Conservation (phyloP, 202 grass and related monocot species). For the Dendrocalamus latiflorus region DNA sequence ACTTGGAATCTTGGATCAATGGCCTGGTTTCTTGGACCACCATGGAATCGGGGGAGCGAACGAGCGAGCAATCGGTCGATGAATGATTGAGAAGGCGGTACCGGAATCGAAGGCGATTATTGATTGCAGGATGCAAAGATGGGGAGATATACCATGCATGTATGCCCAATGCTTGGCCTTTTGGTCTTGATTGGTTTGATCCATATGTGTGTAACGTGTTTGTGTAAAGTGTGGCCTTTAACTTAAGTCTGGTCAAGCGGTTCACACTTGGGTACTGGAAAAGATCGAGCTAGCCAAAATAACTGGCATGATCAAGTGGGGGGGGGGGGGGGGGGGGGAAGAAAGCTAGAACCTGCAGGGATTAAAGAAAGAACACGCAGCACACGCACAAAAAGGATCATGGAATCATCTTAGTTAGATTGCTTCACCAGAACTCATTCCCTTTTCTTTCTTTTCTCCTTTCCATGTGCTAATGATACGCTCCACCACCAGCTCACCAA, state of each 20-base stretch:
- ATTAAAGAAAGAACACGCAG: slow-evolving; percentile 34
- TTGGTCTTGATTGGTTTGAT: not conserved
- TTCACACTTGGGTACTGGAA: slow-evolving; percentile 32
- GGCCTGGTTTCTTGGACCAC: not conserved
- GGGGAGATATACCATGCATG: too few relatives aligned
- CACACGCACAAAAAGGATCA: slow-evolving; percentile 33
- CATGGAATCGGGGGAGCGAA: not conserved
- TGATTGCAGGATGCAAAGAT: not conserved
- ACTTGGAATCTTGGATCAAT: not conserved
- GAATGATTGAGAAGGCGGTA: not conserved
- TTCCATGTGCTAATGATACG: slow-evolving; percentile 75
- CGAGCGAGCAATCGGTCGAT: not conserved
- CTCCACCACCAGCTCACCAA: slow-evolving; percentile 36
- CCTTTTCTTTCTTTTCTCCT: slow-evolving; percentile 48
- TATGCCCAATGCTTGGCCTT: too few relatives aligned
- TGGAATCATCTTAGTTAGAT: slow-evolving; percentile 35
- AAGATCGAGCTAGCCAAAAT: slow-evolving; percentile 16
- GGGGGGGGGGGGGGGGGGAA: too few relatives aligned
- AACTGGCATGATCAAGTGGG: slow-evolving; percentile 34
- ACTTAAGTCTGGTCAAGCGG: slow-evolving; percentile 23
- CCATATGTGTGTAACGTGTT: not conserved
- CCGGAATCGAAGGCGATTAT: not conserved
- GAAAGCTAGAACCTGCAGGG: slow-evolving; percentile 26
- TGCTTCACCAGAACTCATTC: slow-evolving; percentile 73
- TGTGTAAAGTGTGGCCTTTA: not conserved